Evolutionary conservation across 768 basidiomycete genomes (phyloP), one percentile per base, ranked within the genome.

Genomic region (Podaxis pistillaris): DNA sequence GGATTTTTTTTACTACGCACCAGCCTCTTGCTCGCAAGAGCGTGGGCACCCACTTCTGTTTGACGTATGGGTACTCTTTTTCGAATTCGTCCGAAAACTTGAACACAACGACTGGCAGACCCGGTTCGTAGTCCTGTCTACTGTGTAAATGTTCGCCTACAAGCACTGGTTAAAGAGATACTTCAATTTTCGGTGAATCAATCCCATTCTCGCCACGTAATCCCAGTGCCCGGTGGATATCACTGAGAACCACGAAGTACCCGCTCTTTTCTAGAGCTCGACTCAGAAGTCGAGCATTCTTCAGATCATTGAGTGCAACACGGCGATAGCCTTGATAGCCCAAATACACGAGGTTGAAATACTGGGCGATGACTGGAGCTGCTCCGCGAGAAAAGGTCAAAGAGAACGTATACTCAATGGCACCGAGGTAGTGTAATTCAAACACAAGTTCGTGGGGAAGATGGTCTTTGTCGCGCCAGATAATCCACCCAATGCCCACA

Each of bases 371-470:
- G 66, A 87, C 83, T 1, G 86, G 87, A 3, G 85, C 85, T 4
- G 86, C 86, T 30, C 24, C 28, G 44, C 53, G 53, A n/a, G 60
- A 61, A 36, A 54, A 53, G 67, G 86, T 86, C 66, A 87, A 76
- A 4, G 85, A 86, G 73, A 86, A 90, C 1, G 89, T 89, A 72
- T 94, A 95, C 72, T 96, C 84, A 17, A 83, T 80, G 17, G 83
- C 81, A 36, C 81, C 82, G 52, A 81, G 74, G 66, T 83, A 81
- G 24, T 62, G 86, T 15, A 89, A 78, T 74, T 89, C 87, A 66
- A 91, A 90, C 52, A 91, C 85, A 61, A 91, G 79, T 37, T 89
- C 82, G 67, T 89, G 87, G 3, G 86, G 89, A 1, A 91, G 80
- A 66, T 81, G 81, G 30, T 76, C 76, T 69, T 86, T 82, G 70